These are phyloP conservation scores for Zopfochytrium polystomum DNA, from an alignment of 371 early-diverging fungal species.

Conservation along the genomic window DNA sequence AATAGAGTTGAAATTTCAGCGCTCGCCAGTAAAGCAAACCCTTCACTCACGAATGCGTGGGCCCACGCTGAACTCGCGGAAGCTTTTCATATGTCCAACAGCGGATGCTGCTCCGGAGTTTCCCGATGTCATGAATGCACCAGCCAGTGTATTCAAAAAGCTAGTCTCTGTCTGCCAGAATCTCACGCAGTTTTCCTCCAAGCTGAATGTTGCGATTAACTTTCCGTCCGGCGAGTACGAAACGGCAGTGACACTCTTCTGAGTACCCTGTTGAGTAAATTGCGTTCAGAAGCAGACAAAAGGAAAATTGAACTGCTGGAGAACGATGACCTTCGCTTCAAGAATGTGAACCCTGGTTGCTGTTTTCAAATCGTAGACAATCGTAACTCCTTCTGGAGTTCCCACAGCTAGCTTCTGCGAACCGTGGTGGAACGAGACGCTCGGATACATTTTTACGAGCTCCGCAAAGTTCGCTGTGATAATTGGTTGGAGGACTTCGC, in stretches of 20 bases:
- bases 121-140: slow-evolving; percentile 43
- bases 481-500: slow-evolving; percentile 66
- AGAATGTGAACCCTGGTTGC: slow-evolving; percentile 74
- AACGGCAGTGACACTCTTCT: slow-evolving; percentile 62
- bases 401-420: slow-evolving; percentile 78
- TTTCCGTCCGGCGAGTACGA: slow-evolving; percentile 80
- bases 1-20: background rate
- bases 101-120: slow-evolving; percentile 21
- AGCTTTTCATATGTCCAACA: slow-evolving; percentile 49
- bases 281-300: background rate
- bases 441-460: slow-evolving; percentile 72
- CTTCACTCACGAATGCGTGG: slow-evolving; percentile 34
- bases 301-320: background rate
- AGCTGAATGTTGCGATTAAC: slow-evolving; percentile 70
- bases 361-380: slow-evolving; percentile 81
- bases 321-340: slow-evolving; percentile 47
- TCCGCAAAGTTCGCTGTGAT: slow-evolving; percentile 74
- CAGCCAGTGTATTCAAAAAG: slow-evolving; percentile 68
- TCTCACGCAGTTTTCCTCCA: slow-evolving; percentile 65
- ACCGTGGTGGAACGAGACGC: slow-evolving; percentile 70
- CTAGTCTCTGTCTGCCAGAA: slow-evolving; percentile 75
- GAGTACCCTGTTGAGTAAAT: slow-evolving; percentile 56
- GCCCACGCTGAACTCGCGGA: slow-evolving; percentile 65
- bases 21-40: background rate
- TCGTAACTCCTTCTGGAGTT: slow-evolving; percentile 70